phyloP scores from a whole-genome alignment of 768 basidiomycete species.

The Panellus pusillus region DNA sequence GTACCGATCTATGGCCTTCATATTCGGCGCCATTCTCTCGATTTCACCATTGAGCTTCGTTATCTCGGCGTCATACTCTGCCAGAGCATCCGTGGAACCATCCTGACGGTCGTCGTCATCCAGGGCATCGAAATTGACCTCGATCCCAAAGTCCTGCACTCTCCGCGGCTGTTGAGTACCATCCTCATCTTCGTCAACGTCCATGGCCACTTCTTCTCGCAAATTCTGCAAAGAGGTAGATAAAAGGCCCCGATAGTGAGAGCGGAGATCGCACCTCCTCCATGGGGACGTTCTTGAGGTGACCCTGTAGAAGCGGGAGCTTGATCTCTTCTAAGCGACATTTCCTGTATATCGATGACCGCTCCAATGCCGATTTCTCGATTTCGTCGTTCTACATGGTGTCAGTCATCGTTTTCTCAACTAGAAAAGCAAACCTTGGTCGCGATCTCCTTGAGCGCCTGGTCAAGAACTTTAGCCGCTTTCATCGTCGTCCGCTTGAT shows the following conservation, averaged over 20 bases:
- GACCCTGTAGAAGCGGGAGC: conserved; percentile 74
- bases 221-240: conserved; percentile 52
- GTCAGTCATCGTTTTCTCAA: conserved; percentile 24
- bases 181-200: conserved; percentile 86
- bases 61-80: conserved; percentile 74
- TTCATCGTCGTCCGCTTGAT: conserved; percentile 66
- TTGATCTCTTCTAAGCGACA: conserved; percentile 90
- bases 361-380: conserved; percentile 81
- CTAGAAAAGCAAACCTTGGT: conserved; percentile 51
- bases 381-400: conserved; percentile 78
- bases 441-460: conserved; percentile 88
- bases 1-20: conserved; percentile 94
- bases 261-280: conserved; percentile 66
- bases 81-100: conserved; percentile 63
- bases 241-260: not conserved
- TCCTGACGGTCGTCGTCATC: conserved; percentile 76
- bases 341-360: conserved; percentile 85
- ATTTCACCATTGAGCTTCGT: conserved; percentile 77
- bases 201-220: conserved; percentile 87
- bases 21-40: conserved; percentile 91
- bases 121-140: conserved; percentile 78
- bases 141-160: conserved; percentile 86
- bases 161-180: conserved; percentile 72
- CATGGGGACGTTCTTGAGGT: conserved; percentile 89
- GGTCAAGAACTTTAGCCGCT: conserved; percentile 79